A percentile compares a stretch with the other conserved stretches of the same genome.
Evolutionary conservation across 2,329 filamentous ascomycete genomes (phyloP).

Genomic region (Alternaria brassicae): DNA sequence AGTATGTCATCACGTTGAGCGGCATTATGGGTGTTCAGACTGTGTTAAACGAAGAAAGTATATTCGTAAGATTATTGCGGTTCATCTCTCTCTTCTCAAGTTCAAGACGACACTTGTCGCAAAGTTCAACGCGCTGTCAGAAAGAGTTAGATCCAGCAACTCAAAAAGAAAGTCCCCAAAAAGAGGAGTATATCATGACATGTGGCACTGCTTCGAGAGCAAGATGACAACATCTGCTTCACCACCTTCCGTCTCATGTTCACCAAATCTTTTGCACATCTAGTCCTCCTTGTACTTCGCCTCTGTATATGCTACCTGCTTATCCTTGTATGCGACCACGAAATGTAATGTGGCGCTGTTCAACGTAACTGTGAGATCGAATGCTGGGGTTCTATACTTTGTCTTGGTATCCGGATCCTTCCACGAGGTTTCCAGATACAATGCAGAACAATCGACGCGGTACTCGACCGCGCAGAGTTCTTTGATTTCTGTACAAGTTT

Average conservation of each 20-base stretch:
- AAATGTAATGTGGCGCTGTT: constrained; percentile 21
- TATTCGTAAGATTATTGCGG: neutral
- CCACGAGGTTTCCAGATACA: neutral
- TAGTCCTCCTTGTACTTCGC: neutral
- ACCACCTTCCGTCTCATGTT: neutral
- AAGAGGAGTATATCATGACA: no score
- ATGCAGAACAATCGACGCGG: neutral
- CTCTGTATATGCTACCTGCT: neutral
- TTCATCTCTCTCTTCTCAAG: neutral
- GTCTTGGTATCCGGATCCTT: neutral
- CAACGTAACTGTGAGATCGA: constrained; percentile 17
- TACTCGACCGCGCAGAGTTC: neutral
- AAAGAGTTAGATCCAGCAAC: no score
- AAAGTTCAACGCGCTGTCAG: neutral
- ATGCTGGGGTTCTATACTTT: constrained; percentile 10
- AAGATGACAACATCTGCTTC: no score
- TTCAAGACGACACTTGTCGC: neutral
- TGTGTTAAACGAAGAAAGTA: neutral
- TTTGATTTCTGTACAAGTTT: neutral
- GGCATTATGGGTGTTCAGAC: constrained; percentile 6
- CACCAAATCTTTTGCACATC: neutral
- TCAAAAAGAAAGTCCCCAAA: no score
- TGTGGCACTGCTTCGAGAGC: no score
- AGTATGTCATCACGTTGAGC: neutral
- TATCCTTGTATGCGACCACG: constrained; percentile 12